Evolutionary conservation across 306 rosid genomes (phyloP).

Genomic region (Coriaria nepalensis): DNA sequence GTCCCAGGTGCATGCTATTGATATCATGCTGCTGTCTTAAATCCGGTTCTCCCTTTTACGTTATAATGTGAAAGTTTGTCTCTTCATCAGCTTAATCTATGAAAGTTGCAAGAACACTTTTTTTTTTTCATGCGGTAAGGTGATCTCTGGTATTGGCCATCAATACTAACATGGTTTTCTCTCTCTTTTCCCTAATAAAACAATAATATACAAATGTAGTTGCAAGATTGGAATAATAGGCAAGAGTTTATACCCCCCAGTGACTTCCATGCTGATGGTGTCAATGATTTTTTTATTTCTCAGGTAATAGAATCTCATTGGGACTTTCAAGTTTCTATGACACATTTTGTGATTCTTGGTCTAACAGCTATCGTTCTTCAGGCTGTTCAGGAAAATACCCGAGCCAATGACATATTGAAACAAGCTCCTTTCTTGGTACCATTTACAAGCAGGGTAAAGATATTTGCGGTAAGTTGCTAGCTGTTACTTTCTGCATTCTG

Average conservation of each 20-base stretch:
- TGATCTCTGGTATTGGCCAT: neutral
- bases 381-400: slow-evolving; percentile 70
- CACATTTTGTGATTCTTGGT: slow-evolving; percentile 2
- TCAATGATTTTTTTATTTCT: slow-evolving; percentile 86
- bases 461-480: slow-evolving; percentile 58
- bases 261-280: slow-evolving; percentile 95
- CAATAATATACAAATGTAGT: slow-evolving; percentile 29
- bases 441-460: slow-evolving; percentile 97
- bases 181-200: slow-evolving; percentile 3
- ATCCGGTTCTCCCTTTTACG: slow-evolving; percentile 7
- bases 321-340: slow-evolving; percentile 8
- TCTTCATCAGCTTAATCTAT: slow-evolving; percentile 1
- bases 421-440: slow-evolving; percentile 92
- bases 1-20: slow-evolving; percentile 53
- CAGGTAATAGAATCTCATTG: slow-evolving; percentile 48
- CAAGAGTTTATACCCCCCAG: slow-evolving; percentile 70
- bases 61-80: slow-evolving; percentile 4
- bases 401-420: slow-evolving; percentile 88
- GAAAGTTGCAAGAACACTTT: slow-evolving; percentile 4
- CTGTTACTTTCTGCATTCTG: slow-evolving; percentile 8
- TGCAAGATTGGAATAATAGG: slow-evolving; percentile 99
- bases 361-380: slow-evolving; percentile 18
- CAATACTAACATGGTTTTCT: neutral
- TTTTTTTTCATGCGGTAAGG: slow-evolving; percentile 3
- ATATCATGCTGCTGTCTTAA: slow-evolving; percentile 4